Evolutionary conservation across 257 asterid genomes (phyloP).

Genomic region (Gentiana dahurica): DNA sequence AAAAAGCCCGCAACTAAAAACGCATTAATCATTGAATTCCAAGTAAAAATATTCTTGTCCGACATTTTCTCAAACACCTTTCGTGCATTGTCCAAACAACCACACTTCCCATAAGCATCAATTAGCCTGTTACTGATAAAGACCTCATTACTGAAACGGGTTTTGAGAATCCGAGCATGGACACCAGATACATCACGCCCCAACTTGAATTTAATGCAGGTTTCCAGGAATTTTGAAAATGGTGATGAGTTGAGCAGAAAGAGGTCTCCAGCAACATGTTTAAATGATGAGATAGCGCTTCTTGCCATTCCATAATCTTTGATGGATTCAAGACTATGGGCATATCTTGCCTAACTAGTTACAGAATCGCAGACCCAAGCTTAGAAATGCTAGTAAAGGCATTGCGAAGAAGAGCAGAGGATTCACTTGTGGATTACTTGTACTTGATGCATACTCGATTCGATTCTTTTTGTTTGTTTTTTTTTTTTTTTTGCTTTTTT

Average conservation of each 20-base stretch:
- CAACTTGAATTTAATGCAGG: slow-evolving; percentile 5
- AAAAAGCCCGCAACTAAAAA: neutral
- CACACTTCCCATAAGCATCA: slow-evolving; percentile 16
- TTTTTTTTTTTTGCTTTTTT: too few species aligned
- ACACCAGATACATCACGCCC: neutral
- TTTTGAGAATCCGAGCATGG: slow-evolving; percentile 1
- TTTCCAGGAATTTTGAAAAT: slow-evolving; percentile 3
- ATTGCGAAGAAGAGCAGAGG: too few species aligned
- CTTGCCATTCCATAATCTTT: slow-evolving; percentile 11
- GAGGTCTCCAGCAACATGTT: neutral
- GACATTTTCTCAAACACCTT: slow-evolving; percentile 13
- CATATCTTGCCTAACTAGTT: neutral
- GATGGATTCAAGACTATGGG: neutral
- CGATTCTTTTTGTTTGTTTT: too few species aligned
- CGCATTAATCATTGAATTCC: slow-evolving; percentile 8
- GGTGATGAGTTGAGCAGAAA: slow-evolving; percentile 5
- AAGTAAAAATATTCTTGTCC: slow-evolving; percentile 8
- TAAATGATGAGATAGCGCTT: neutral
- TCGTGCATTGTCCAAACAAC: slow-evolving; percentile 10
- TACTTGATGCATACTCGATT: too few species aligned
- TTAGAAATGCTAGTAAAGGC: too few species aligned
- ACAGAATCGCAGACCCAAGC: too few species aligned
- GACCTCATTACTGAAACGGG: slow-evolving; percentile 3
- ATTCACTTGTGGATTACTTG: too few species aligned
- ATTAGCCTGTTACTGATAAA: slow-evolving; percentile 9